Base-by-base conservation (phyloP, 495 filamentous ascomycete species). In the Aspergillus ostianus region DNA sequence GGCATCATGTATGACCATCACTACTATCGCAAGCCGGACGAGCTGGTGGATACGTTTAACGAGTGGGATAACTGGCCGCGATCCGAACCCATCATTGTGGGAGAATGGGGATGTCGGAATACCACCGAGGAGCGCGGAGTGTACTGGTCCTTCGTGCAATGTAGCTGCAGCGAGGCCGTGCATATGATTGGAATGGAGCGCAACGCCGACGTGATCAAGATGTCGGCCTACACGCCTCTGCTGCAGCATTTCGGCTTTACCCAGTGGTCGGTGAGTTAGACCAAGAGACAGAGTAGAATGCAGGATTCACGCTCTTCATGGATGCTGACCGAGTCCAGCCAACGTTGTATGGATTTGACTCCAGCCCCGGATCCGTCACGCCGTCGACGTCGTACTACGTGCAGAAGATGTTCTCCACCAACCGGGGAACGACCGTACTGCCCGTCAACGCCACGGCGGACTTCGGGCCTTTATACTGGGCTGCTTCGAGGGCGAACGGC, bases 111-210 rank as follows among this genome's bases (percentile, higher is more conserved):
- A 2, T 76, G 70, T 55, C 73, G 83, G 8, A 79, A 85, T 21
- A 78, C 82, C 6, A 78, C 79, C 26, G 71, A 52, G n/a, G 47
- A 61, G 0, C 58, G 61, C 7, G 71, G 71, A 6, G 56, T 59
- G 0, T 74, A 63, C 55, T 73, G 70, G 74, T 69, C 79, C 53
- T 74, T 66, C 53, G 59, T 88, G 83, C 84, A 80, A 56, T 84
- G 82, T 45, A 79, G 80, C 47, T 83, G 89, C 45, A 80, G 75
- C 23, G 87, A 92, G 63, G 87, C 86, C 2, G 81, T 90, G 27
- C 88, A 83, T 60, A 79, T 88, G 61, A 79, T 91, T 41, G 87
- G 85, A 26, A 78, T 84, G 47, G 88, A 91, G 71, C 77, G 86
- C 21, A 90, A 90, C 67, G 77, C 80, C 5, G 82, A 88, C 62